Percentiles rank a stretch among this genome's conserved stretches.
These are phyloP conservation scores for Infundibulicybe gibba DNA, from an alignment of 768 basidiomycete species.

Conservation along the genomic window DNA sequence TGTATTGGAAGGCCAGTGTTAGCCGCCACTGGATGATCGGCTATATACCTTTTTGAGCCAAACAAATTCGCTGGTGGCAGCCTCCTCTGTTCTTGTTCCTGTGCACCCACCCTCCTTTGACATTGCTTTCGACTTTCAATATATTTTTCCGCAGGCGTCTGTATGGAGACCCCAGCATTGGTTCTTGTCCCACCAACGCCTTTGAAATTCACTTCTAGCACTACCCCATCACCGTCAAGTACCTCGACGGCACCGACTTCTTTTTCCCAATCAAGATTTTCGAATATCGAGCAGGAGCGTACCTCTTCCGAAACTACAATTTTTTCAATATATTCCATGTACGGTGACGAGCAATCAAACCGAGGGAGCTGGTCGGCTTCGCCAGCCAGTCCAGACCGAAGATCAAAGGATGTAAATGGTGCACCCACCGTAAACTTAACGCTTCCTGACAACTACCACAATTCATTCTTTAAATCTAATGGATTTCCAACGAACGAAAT, in stretches of 20 bases:
- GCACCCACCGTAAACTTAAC: slow-evolving; percentile 30
- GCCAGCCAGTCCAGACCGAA: slow-evolving; percentile 23
- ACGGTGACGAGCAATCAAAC: slow-evolving; percentile 50
- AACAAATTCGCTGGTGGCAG: too few species aligned
- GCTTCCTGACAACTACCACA: slow-evolving; percentile 22
- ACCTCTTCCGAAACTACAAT: slow-evolving; percentile 72
- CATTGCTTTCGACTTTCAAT: slow-evolving; percentile 2
- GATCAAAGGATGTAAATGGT: slow-evolving; percentile 25
- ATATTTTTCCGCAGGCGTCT: slow-evolving; percentile 6
- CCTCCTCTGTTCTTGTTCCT: too few species aligned
- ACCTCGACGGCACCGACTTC: slow-evolving; percentile 25
- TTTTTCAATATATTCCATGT: slow-evolving; percentile 86
- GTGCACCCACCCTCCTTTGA: slow-evolving; percentile 1
- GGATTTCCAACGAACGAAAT: slow-evolving; percentile 22
- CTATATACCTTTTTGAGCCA: too few species aligned
- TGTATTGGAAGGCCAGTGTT: too few species aligned
- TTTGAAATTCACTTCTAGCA: slow-evolving; percentile 14
- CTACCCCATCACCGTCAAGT: slow-evolving; percentile 20
- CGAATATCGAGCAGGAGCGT: slow-evolving; percentile 39
- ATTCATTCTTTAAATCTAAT: slow-evolving; percentile 18
- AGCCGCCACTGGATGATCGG: too few species aligned
- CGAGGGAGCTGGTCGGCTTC: slow-evolving; percentile 43
- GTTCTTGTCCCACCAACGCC: slow-evolving; percentile 32
- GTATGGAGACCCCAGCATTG: slow-evolving; percentile 39
- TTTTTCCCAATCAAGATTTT: slow-evolving; percentile 28